Evolutionary conservation across 1,284 basidiomycete genomes (phyloP).

Genomic region (Sporisorium sorghi): DNA sequence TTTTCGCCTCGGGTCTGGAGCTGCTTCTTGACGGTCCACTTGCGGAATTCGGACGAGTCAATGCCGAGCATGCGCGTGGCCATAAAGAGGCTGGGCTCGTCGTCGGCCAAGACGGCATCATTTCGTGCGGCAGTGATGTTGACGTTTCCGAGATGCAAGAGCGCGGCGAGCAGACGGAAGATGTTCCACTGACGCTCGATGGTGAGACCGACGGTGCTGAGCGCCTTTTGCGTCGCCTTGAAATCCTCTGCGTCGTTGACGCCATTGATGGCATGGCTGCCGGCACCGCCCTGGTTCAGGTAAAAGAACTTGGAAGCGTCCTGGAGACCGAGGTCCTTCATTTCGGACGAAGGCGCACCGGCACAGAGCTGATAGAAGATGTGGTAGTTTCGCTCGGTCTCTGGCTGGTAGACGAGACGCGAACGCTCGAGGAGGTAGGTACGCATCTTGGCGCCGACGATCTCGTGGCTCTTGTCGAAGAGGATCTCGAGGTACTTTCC

Average conservation of each 20-base stretch:
- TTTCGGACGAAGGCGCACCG: constrained; percentile 92
- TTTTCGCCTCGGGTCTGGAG: constrained; percentile 93
- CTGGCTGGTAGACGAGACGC: constrained; percentile 95
- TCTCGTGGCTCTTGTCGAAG: constrained; percentile 93
- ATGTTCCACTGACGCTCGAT: constrained; percentile 98
- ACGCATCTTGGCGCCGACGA: constrained; percentile 95
- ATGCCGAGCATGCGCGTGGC: constrained; percentile 92
- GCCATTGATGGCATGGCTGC: constrained; percentile 82
- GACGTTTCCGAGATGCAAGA: constrained; percentile 96
- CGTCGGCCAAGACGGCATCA: constrained; percentile 86
- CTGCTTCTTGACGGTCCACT: constrained; percentile 98
- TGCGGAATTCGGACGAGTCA: constrained; percentile 92
- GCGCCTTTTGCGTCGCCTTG: constrained; percentile 87
- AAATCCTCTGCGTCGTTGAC: constrained; percentile 98
- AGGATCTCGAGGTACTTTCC: constrained; percentile 99
- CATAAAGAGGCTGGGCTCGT: constrained; percentile 82
- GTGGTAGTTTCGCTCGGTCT: constrained; percentile 94
- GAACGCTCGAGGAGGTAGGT: constrained; percentile 98
- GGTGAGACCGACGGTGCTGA: constrained; percentile 95
- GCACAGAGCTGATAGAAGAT: constrained; percentile 99
- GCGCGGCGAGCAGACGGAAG: constrained; percentile 90
- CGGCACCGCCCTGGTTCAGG: constrained; percentile 91
- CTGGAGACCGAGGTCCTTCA: constrained; percentile 91
- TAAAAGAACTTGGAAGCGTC: constrained; percentile 88
- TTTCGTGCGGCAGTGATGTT: constrained; percentile 84